phyloP scores from a whole-genome alignment of 306 rosid species.

The Cucumis melo region DNA sequence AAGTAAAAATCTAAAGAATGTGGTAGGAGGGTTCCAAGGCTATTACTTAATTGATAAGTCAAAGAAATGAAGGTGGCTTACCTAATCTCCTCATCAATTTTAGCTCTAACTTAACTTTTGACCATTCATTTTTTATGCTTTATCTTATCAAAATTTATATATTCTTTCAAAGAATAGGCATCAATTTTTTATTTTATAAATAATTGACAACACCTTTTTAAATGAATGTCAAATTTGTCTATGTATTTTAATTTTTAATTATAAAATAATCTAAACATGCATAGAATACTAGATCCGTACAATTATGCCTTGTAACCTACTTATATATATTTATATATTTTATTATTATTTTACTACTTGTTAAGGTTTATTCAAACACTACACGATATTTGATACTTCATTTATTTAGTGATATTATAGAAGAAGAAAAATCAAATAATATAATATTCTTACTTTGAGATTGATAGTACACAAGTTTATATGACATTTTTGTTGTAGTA shows the following conservation, averaged over 20 bases:
- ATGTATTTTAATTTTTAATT: neutral
- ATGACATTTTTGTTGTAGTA: no score
- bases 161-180: neutral
- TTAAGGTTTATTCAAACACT: no score
- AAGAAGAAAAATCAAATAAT: no score
- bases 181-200: neutral
- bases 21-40: neutral
- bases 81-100: neutral
- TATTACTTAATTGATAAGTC: neutral
- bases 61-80: neutral
- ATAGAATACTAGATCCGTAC: no score
- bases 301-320: no score
- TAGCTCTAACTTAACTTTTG: neutral
- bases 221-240: neutral
- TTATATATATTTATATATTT: no score
- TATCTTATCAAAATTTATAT: neutral
- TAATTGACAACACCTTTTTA: neutral
- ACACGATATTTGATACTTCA: no score
- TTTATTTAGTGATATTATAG: no score
- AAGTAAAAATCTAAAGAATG: no score
- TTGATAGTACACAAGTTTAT: no score
- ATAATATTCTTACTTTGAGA: no score
- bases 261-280: neutral
- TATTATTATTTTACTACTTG: no score
- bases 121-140: neutral